Percentiles rank a stretch among this genome's conserved stretches.
Conservation (phyloP, 352 stramenopile species). For the Pythium scleroteichum region DNA sequence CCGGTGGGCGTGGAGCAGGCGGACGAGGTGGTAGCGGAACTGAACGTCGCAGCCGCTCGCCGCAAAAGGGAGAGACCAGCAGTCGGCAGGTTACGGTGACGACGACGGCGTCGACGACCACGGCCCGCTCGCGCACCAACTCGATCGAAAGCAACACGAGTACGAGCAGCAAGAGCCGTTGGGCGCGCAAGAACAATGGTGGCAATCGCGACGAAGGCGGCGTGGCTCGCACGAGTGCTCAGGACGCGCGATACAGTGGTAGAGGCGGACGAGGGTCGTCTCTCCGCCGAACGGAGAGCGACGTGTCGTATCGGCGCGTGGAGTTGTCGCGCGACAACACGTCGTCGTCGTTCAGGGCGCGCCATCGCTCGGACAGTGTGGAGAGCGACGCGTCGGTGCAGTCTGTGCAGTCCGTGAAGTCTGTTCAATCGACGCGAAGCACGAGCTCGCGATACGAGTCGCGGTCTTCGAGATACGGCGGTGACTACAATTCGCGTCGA, state of each 20-base stretch:
- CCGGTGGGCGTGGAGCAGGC: constrained; percentile 5
- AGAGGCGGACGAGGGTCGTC: constrained; percentile 1
- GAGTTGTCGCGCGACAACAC: constrained; percentile 25
- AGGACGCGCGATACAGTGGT: constrained; percentile 21
- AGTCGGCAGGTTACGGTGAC: constrained; percentile 21
- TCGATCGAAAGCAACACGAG: constrained; percentile 31
- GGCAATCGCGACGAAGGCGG: background rate
- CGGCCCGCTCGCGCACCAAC: constrained; percentile 2
- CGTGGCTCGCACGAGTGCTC: background rate
- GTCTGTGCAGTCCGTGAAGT: constrained; percentile 20
- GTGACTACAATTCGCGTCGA: constrained; percentile 17
- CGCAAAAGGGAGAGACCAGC: constrained; percentile 2
- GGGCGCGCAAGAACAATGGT: constrained; percentile 19
- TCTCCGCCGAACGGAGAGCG: constrained; percentile 15
- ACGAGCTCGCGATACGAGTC: constrained; percentile 27
- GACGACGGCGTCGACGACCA: constrained; percentile 2
- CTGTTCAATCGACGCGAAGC: constrained; percentile 22
- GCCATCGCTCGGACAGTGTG: constrained; percentile 23
- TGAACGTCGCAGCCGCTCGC: constrained; percentile 18
- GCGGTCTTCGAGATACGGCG: constrained; percentile 6
- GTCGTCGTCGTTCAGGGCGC: constrained; percentile 16
- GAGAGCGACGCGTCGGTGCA: constrained; percentile 30
- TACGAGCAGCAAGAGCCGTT: constrained; percentile 20
- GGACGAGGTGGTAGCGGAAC: background rate
- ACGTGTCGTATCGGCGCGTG: constrained; percentile 21